phyloP scores from a whole-genome alignment of 2,329 filamentous ascomycete genomes.

The Stagonosporopsis tanaceti region DNA sequence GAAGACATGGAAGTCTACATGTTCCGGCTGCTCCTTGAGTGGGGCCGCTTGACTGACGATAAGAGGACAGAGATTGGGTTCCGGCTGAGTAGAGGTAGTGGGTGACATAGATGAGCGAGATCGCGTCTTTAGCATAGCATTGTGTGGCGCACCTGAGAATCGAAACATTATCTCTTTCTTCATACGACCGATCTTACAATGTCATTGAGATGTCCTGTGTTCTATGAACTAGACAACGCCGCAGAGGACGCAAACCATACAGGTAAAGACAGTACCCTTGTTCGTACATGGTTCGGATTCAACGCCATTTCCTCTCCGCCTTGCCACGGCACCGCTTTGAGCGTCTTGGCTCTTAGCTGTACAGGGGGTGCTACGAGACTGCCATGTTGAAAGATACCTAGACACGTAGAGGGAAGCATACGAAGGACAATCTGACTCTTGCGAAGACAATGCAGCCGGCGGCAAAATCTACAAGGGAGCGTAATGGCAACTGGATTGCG shows the following conservation, averaged over 20 bases:
- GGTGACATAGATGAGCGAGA: background rate
- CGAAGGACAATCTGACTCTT: background rate
- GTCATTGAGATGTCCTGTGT: background rate
- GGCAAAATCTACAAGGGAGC: background rate
- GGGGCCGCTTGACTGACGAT: constrained; percentile 54
- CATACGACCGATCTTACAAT: background rate
- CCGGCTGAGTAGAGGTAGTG: constrained; percentile 31
- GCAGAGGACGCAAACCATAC: background rate
- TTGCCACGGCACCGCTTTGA: too few species aligned
- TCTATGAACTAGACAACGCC: background rate
- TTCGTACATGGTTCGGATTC: background rate
- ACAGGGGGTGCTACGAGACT: too few species aligned
- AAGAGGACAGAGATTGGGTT: constrained; percentile 46
- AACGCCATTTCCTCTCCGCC: too few species aligned
- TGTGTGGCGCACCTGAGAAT: constrained; percentile 1
- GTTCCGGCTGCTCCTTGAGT: constrained; percentile 79
- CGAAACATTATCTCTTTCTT: background rate
- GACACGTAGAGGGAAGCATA: background rate
- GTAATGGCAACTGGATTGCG: background rate
- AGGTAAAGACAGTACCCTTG: background rate
- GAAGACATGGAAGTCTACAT: constrained; percentile 81
- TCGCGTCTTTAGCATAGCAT: constrained; percentile 4
- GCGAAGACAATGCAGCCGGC: background rate
- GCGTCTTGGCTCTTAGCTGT: too few species aligned
- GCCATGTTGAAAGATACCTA: too few species aligned